Evolutionary conservation across 1,284 basidiomycete genomes (phyloP), one percentile per base, ranked within the genome.

Genomic region (Coniferiporia sulphurascens): DNA sequence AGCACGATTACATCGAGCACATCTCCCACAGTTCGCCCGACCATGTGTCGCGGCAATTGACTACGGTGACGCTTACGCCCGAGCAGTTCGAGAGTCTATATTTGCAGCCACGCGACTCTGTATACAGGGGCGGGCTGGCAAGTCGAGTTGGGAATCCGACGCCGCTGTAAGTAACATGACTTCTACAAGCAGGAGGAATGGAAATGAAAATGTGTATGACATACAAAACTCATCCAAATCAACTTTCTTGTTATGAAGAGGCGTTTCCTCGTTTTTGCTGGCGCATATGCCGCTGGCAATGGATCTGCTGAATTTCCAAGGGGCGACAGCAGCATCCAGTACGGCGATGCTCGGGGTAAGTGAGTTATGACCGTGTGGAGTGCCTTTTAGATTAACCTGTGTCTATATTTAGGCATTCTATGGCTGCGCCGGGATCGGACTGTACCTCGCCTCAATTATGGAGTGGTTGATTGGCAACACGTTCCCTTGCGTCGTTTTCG

Each of bases 21-120:
- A 36, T 59, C 49, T 32, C 46, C n/a, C 60, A 61, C 35, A 54
- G 55, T 41, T 41, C 38, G 15, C 38, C 38, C 34, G 51, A 51
- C 8, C 48, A 61, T 19, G 22, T 48, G 50, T 48, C 51, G 13
- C 50, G 58, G 21, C 52, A 61, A 32, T 53, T 66, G 60, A 64
- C 63, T 44, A 62, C 63, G 12, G 62, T 66, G 15, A 66, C 65
- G 17, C 63, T 66, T 17, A 62, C 65, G 10, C 54, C 62, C 27
- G 60, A 63, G 55, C 65, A 66, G 38, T 66, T 66, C 56, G 65
- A 66, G 50, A 56, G 58, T 48, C 50, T 66, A 38, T 66, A 66
- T 46, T 55, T 66, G 12, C 63, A 64, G 48, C 65, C 65, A 32
- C 54, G 53, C 17, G 41, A 46, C 15, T 27, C 59, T 46, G 56